A percentile compares a stretch with the other conserved stretches of the same genome.
Evolutionary conservation across 352 stramenopile genomes (phyloP).

Genomic region (Globisporangium radiosum): DNA sequence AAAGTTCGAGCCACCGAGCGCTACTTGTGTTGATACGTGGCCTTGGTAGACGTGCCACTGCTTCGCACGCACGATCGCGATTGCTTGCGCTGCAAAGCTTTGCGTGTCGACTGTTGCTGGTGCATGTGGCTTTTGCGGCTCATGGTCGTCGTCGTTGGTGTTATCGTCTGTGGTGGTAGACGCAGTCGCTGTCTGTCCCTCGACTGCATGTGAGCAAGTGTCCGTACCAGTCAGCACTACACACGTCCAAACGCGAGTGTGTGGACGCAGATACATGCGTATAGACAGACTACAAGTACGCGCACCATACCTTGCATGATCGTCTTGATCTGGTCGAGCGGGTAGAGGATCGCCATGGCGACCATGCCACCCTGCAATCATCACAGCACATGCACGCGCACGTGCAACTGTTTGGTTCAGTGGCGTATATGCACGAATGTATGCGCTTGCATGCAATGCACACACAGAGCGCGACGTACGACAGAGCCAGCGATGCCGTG

Average conservation of each 20-base stretch:
- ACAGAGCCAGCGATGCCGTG: slow-evolving; percentile 59
- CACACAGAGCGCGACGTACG: slow-evolving; percentile 18
- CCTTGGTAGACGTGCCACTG: slow-evolving; percentile 74
- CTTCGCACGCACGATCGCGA: slow-evolving; percentile 52
- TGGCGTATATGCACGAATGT: not conserved
- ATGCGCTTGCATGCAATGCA: not conserved
- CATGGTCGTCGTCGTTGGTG: not conserved
- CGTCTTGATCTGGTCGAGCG: slow-evolving; percentile 83
- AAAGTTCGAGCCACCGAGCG: slow-evolving; percentile 73
- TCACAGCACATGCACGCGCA: not conserved
- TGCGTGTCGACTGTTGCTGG: slow-evolving; percentile 5
- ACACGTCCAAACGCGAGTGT: too few relatives aligned
- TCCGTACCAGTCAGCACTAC: too few relatives aligned
- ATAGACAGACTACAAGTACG: not conserved
- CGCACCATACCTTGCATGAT: slow-evolving; percentile 73
- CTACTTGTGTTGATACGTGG: slow-evolving; percentile 74
- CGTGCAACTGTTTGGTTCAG: not conserved
- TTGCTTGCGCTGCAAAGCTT: slow-evolving; percentile 34
- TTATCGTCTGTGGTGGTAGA: not conserved
- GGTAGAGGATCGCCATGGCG: slow-evolving; percentile 76
- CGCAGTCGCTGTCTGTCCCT: not conserved
- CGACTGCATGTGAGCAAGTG: not conserved
- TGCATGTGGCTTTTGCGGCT: not conserved
- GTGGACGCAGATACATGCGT: not conserved
- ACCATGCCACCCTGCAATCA: slow-evolving; percentile 46